Evolutionary conservation across 2,329 filamentous ascomycete species (phyloP), one percentile per base, ranked within the genome.

Genomic region (Thelonectria blattea): DNA sequence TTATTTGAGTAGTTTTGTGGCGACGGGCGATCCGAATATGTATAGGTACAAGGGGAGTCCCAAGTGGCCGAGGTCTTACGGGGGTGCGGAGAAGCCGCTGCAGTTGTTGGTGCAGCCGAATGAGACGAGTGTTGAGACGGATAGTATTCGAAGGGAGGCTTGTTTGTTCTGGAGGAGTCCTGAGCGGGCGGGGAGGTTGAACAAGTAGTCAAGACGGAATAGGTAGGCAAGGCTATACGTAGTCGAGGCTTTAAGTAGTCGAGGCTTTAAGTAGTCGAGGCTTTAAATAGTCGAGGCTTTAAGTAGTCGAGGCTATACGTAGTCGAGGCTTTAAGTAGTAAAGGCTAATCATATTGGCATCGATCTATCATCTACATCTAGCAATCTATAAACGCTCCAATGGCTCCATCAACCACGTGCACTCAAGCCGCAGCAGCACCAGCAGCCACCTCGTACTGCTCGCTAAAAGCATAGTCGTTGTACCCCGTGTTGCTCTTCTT

Each of bases 1-100:
- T 0, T 76, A 79, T 42, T 61, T 77, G 45, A 67, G 76, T 1
- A 78, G 75, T 37, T 78, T 79, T 50, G 75, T 78, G 3, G 62
- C 70, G 0, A 67, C 69, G 0, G 76, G 76, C 1, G 65, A 78
- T 55, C 76, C 76, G 0, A 78, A 78, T 17, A 60, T 56, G 0
- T 62, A 71, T 7, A 47, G 62, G 9, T 69, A 67, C 2, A 50
- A 64, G 1, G 67, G 67, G 0, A 68, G 63, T 7, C 65, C 67
- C 0, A 49, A 61, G 20, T 69, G 67, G 67, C 64, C 67, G 1
- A 17, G 15, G 2, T 69, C 69, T 10, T 20, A 61, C 0, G 67
- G 67, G 0, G 20, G 41, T 7, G 18, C 43, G 1, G 37, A 59
- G 5, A 24, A 47, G 1, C 61, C 68, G 1, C 45, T 63, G 22